Evolutionary conservation across 148 eudicot species (phyloP).

Genomic region (Polygonum maritimum): DNA sequence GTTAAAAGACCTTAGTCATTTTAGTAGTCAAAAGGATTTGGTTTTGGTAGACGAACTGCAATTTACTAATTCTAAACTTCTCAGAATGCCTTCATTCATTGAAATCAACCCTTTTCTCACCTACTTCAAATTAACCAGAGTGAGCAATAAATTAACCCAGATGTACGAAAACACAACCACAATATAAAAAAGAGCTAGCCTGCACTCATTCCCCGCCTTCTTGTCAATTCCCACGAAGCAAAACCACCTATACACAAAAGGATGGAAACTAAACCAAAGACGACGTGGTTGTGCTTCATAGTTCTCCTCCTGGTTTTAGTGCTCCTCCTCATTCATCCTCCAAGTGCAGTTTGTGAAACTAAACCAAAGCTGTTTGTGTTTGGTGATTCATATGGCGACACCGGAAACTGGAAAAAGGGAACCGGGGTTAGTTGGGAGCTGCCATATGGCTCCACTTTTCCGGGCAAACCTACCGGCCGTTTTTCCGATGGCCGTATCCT

Average conservation of each 20-base stretch:
- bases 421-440: slow-evolving; percentile 37
- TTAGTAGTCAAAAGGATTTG: neutral
- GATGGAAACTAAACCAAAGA: neutral
- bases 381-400: slow-evolving; percentile 87
- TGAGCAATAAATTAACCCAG: neutral
- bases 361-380: slow-evolving; percentile 43
- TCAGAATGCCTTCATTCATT: neutral
- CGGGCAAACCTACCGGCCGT: slow-evolving; percentile 75
- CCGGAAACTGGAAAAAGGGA: slow-evolving; percentile 44
- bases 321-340: neutral
- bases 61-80: neutral
- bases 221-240: neutral
- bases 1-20: neutral
- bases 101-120: neutral
- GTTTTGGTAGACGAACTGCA: slow-evolving; percentile 4
- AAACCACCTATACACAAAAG: neutral
- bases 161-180: neutral
- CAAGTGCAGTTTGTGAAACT: neutral
- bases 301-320: neutral
- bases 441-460: slow-evolving; percentile 74
- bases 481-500: slow-evolving; percentile 76
- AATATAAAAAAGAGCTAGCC: neutral
- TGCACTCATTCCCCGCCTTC: neutral
- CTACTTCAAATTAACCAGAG: neutral
- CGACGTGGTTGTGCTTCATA: neutral